Conservation (phyloP, 1,284 basidiomycete species). For the Cryptococcus jaspeensis region DNA sequence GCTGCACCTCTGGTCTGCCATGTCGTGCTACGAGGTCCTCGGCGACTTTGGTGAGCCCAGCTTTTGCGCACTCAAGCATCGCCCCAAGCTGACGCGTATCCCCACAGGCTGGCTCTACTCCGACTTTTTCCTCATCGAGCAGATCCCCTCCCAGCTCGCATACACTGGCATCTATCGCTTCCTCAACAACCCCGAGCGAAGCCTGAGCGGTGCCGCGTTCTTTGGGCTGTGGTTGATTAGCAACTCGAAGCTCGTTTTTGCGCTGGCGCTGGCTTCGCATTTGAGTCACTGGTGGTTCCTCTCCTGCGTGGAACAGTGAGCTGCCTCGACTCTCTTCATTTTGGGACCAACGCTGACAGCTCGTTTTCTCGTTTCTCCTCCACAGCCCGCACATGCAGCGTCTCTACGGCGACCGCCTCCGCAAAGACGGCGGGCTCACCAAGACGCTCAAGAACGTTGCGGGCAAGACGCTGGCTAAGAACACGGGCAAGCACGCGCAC, state of each 20-base stretch:
- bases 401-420: slow-evolving; percentile 85
- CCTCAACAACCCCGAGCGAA: slow-evolving; percentile 88
- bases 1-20: slow-evolving; percentile 86
- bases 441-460: slow-evolving; percentile 94
- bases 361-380: not conserved
- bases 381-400: slow-evolving; percentile 92
- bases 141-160: slow-evolving; percentile 81
- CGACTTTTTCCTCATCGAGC: slow-evolving; percentile 93
- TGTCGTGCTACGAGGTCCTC: slow-evolving; percentile 86
- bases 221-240: slow-evolving; percentile 89
- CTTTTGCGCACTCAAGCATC: not conserved
- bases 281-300: slow-evolving; percentile 91
- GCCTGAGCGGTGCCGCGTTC: slow-evolving; percentile 92
- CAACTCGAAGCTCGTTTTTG: slow-evolving; percentile 79
- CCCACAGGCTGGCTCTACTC: slow-evolving; percentile 88
- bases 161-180: slow-evolving; percentile 98
- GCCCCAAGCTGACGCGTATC: not conserved
- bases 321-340: slow-evolving; percentile 11
- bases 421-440: slow-evolving; percentile 93
- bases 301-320: slow-evolving; percentile 79
- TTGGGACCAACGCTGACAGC: not conserved
- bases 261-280: slow-evolving; percentile 80
- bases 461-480: slow-evolving; percentile 62
- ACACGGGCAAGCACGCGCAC: slow-evolving; percentile 63
- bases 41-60: slow-evolving; percentile 75